phyloP scores from a whole-genome alignment of 2,329 filamentous ascomycete genomes.

The Phialophora chinensis region DNA sequence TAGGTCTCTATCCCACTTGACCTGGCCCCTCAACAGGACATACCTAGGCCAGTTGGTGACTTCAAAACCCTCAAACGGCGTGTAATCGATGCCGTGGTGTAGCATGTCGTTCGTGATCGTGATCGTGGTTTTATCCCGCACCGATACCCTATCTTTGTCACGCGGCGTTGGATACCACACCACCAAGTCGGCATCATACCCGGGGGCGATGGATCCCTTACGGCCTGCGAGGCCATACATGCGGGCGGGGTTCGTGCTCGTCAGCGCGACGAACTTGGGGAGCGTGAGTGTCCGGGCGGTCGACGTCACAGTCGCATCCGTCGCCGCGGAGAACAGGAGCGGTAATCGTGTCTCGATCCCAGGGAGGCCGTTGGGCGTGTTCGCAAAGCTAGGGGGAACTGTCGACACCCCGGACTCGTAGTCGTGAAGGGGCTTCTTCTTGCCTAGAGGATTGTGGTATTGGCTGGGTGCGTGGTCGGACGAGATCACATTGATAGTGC shows the following conservation, averaged over 20 bases:
- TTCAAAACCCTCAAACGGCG: conserved; percentile 45
- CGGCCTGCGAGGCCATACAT: conserved; percentile 50
- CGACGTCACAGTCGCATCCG: conserved; percentile 9
- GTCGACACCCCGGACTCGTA: conserved; percentile 18
- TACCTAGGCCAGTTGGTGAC: conserved; percentile 47
- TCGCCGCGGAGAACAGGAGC: conserved; percentile 46
- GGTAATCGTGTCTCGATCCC: conserved; percentile 52
- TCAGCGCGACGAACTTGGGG: conserved; percentile 54
- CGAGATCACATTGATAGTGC: conserved; percentile 62
- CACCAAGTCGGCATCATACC: conserved; percentile 53
- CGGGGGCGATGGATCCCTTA: conserved; percentile 52
- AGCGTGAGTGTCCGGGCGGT: conserved; percentile 39
- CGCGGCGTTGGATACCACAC: conserved; percentile 49
- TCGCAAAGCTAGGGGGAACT: conserved; percentile 45
- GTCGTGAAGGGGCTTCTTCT: conserved; percentile 42
- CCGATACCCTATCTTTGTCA: conserved; percentile 13
- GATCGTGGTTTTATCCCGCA: background rate
- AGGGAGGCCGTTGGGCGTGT: conserved; percentile 53
- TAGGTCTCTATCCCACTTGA: conserved; percentile 44
- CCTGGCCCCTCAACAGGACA: conserved; percentile 44
- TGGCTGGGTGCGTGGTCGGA: conserved; percentile 55
- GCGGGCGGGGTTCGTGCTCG: conserved; percentile 52
- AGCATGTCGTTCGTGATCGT: conserved; percentile 44
- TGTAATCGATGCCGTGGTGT: conserved; percentile 48
- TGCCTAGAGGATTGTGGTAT: conserved; percentile 48